Base-by-base conservation (phyloP, 2,329 filamentous ascomycete species). In the Sclerotinia glacialis region DNA sequence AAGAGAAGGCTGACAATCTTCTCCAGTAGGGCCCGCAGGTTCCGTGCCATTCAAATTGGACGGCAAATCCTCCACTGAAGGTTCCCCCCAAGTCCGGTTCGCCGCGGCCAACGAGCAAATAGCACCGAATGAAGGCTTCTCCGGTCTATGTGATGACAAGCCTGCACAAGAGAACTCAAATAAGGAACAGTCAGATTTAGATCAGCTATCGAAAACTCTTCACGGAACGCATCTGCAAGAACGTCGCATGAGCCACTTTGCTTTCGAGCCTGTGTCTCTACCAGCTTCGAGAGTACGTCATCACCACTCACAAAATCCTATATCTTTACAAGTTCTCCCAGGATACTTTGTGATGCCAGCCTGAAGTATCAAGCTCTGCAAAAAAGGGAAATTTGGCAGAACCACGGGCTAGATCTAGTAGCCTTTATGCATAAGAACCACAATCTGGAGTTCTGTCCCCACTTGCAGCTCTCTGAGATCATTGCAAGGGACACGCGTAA, bases 211-310 rank as follows among this genome's bases (percentile, higher is more conserved):
- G 61, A 86, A 87, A 72, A 88, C 86, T 31, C 81, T 96, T 34
- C 89, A 92, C 71, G 86, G 87, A 69, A 85, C 88, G 56, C 87
- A 89, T 72, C 83, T 97, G 69, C 93, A 97, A 79, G 89, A 93
- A 73, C 85, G 87, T 67, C 87, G 93, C 70, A 86, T 96, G 82
- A 90, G 90, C 76, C 91, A 93, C 76, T 96, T 92, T 79, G 88
- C 90, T 53, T 98, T 93, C 75, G 93, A 97, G 77, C 89, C 94
- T 44, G 88, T 97, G 70, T 98, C 95, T 46, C 83, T 98, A 63
- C 94, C 95, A 47, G 84, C 86, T 42, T 94, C 92, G 55, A 86
- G 91, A 79, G 92, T 94, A 87, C 79, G 89, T 85, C 72, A 78
- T 21, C 79, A 67, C 50, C 67, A 31, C 56, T 53, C 31, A 11